These are phyloP conservation scores for Adansonia digitata DNA, from an alignment of 345 rosid genomes.

Conservation along the genomic window DNA sequence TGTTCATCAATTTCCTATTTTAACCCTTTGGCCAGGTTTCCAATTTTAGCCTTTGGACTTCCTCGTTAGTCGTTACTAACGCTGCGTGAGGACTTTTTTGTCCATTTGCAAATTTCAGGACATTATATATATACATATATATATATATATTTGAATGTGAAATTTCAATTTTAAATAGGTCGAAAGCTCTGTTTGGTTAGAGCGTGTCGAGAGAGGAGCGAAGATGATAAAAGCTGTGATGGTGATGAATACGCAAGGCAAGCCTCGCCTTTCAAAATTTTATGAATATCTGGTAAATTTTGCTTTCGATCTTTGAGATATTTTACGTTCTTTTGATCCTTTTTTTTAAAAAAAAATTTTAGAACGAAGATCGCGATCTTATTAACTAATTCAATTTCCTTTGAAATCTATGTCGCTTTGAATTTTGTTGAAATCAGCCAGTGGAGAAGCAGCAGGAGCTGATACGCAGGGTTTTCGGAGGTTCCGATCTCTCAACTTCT, in stretches of 20 bases:
- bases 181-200: not conserved
- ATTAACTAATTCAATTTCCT: not conserved
- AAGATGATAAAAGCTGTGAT: slow-evolving; percentile 82
- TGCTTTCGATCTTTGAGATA: not conserved
- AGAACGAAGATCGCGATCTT: not conserved
- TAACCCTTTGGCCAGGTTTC: not conserved
- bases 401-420: slow-evolving; percentile 5
- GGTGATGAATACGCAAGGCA: slow-evolving; percentile 86
- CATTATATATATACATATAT: not conserved
- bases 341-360: not conserved
- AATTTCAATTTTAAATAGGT: not conserved
- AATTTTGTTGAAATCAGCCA: slow-evolving; percentile 34
- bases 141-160: not conserved
- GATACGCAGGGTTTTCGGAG: slow-evolving; percentile 73
- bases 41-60: not conserved
- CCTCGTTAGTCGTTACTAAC: not conserved
- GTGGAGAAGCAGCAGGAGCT: slow-evolving; percentile 89
- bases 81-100: not conserved
- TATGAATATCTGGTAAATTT: slow-evolving; percentile 59
- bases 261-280: slow-evolving; percentile 86
- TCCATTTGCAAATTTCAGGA: not conserved
- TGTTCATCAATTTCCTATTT: not conserved
- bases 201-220: not conserved
- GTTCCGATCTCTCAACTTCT: slow-evolving; percentile 26
- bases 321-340: not conserved